These are phyloP conservation scores for Brachypodium distachyon DNA, from an alignment of 202 grass and related monocot species.

Conservation along the genomic window DNA sequence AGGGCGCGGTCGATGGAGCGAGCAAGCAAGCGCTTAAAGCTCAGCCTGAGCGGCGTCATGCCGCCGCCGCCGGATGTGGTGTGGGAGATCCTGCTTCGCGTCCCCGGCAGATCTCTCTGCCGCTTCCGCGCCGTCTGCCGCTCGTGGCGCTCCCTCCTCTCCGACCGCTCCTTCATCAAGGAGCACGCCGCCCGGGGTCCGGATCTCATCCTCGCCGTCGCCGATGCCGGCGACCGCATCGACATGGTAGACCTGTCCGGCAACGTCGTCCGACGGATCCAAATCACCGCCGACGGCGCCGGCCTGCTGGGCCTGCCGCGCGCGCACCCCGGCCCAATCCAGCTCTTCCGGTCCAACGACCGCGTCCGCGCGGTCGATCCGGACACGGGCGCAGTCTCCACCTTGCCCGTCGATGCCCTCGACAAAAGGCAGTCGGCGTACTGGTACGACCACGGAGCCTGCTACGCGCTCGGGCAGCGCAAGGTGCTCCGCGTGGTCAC, in stretches of 20 bases:
- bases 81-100: background rate
- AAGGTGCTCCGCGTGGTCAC: background rate
- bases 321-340: background rate
- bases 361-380: background rate
- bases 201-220: background rate
- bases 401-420: background rate
- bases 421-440: too few species aligned
- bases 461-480: background rate
- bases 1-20: background rate
- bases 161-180: background rate
- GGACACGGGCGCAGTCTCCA: background rate
- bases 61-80: background rate
- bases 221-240: background rate
- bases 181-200: background rate
- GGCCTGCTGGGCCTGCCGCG: background rate
- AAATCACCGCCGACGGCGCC: background rate
- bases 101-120: background rate
- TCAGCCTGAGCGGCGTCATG: background rate
- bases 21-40: background rate
- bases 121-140: background rate
- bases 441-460: background rate
- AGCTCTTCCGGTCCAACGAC: background rate
- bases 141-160: background rate
- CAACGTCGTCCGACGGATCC: background rate
- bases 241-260: background rate